A percentile compares a stretch with the other conserved stretches of the same genome.
These are phyloP conservation scores for Pichia sp. DNA, from an alignment of 1,139 yeast species.

Conservation along the genomic window DNA sequence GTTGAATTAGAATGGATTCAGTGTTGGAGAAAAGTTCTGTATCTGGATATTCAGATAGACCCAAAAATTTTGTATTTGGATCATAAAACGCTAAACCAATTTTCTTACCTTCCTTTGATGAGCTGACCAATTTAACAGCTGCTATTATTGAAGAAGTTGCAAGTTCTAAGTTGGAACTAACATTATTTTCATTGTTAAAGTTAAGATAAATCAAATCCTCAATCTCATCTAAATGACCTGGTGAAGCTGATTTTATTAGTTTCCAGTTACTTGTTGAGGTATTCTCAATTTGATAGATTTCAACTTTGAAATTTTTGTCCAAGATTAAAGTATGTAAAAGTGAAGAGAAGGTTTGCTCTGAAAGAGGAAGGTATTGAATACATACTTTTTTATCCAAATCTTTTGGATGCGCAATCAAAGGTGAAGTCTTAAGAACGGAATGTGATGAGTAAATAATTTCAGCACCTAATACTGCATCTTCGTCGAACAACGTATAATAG, in stretches of 20 bases:
- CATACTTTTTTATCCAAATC: slow-evolving; percentile 15
- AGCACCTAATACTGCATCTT: slow-evolving; percentile 76
- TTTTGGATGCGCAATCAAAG: slow-evolving; percentile 30
- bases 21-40: slow-evolving; percentile 81
- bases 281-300: slow-evolving; percentile 42
- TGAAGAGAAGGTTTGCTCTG: slow-evolving; percentile 63
- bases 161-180: slow-evolving; percentile 38
- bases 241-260: slow-evolving; percentile 62
- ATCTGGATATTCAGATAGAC: slow-evolving; percentile 75
- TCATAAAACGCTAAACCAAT: slow-evolving; percentile 83
- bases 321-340: slow-evolving; percentile 61
- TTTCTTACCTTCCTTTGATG: slow-evolving; percentile 38
- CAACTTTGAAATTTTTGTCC: slow-evolving; percentile 68
- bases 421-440: slow-evolving; percentile 61
- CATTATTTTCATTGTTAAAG: slow-evolving; percentile 27
- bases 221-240: slow-evolving; percentile 81
- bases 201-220: slow-evolving; percentile 44
- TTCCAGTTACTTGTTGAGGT: slow-evolving; percentile 45
- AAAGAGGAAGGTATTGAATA: slow-evolving; percentile 64
- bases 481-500: slow-evolving; percentile 57
- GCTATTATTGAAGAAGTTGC: slow-evolving; percentile 61
- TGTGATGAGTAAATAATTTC: slow-evolving; percentile 76
- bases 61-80: slow-evolving; percentile 56
- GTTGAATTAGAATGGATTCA: slow-evolving; percentile 77
- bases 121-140: slow-evolving; percentile 49